Conservation (phyloP, 2,329 filamentous ascomycete species). For the Alternaria sp. region DNA sequence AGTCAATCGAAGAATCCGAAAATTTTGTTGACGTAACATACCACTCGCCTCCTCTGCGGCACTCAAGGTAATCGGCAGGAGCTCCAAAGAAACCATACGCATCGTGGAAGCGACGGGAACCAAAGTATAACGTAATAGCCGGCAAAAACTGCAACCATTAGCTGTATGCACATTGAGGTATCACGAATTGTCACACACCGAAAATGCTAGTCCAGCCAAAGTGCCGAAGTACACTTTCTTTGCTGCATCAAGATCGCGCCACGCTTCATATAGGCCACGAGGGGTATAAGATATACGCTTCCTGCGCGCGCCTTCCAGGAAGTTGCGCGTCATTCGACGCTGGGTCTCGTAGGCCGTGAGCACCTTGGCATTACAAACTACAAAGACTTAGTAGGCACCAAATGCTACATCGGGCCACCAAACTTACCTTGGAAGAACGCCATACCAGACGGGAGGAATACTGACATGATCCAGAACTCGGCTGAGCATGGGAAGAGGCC, state of each 20-base stretch:
- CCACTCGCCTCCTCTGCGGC: slow-evolving; percentile 71
- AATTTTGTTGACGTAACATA: slow-evolving; percentile 37
- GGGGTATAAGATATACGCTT: slow-evolving; percentile 44
- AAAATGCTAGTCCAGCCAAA: slow-evolving; percentile 39
- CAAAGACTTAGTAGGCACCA: not conserved
- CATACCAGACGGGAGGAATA: slow-evolving; percentile 52
- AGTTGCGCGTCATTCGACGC: slow-evolving; percentile 45
- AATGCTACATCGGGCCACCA: not conserved
- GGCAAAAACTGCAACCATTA: slow-evolving; percentile 61
- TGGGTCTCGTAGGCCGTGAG: slow-evolving; percentile 50
- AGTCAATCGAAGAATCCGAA: slow-evolving; percentile 16
- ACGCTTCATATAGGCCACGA: slow-evolving; percentile 41
- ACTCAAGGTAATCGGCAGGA: slow-evolving; percentile 54
- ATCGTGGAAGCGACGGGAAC: slow-evolving; percentile 71
- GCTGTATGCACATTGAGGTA: not conserved
- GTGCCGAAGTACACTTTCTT: slow-evolving; percentile 48
- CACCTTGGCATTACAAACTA: slow-evolving; percentile 50
- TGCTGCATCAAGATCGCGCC: slow-evolving; percentile 44
- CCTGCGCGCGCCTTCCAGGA: slow-evolving; percentile 47
- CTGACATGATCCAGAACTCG: slow-evolving; percentile 53
- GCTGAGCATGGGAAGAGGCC: slow-evolving; percentile 47
- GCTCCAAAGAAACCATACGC: slow-evolving; percentile 64
- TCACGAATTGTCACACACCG: slow-evolving; percentile 32
- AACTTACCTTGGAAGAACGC: slow-evolving; percentile 50
- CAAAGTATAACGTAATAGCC: slow-evolving; percentile 67